Conservation (phyloP, 108 stramenopile species). For the Licmophora abbreviata region DNA sequence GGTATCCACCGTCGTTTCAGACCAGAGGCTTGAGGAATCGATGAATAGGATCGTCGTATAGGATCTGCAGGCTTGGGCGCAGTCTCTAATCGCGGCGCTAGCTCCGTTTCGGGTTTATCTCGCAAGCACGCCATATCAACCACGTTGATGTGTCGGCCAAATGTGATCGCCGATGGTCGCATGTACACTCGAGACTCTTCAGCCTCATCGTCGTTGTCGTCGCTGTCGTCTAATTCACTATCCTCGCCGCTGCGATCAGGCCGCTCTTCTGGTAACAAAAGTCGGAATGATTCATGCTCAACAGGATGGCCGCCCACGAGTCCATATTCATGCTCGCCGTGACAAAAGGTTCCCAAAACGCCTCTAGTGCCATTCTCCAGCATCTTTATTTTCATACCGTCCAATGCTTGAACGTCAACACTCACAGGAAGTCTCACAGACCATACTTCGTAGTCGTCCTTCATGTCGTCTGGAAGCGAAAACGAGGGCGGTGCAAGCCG, state of each 20-base stretch:
- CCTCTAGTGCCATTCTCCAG: constrained; percentile 5
- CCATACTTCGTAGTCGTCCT: constrained; percentile 51
- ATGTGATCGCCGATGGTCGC: constrained; percentile 17
- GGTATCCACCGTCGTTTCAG: constrained; percentile 77
- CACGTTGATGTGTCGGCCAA: constrained; percentile 4
- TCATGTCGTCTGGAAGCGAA: constrained; percentile 10
- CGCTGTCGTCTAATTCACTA: constrained; percentile 1
- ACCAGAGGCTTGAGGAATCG: constrained; percentile 59
- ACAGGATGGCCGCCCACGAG: constrained; percentile 21
- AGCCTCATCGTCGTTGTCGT: constrained; percentile 10
- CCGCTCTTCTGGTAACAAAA: constrained; percentile 30
- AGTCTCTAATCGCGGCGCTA: constrained; percentile 24
- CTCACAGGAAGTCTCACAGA: constrained; percentile 50
- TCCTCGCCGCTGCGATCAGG: no score
- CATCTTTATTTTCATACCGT: constrained; percentile 32
- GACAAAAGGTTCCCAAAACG: not conserved
- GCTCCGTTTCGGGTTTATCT: constrained; percentile 2
- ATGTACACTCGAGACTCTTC: constrained; percentile 11
- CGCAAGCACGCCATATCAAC: not conserved
- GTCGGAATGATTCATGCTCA: constrained; percentile 43
- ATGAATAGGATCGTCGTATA: constrained; percentile 49
- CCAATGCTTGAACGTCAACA: constrained; percentile 33
- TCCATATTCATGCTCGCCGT: constrained; percentile 22
- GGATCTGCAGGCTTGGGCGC: constrained; percentile 38
- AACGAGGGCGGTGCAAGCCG: not conserved